These are phyloP conservation scores for Phytopythium cucurbitacearum DNA, from an alignment of 352 stramenopile species.

Conservation along the genomic window DNA sequence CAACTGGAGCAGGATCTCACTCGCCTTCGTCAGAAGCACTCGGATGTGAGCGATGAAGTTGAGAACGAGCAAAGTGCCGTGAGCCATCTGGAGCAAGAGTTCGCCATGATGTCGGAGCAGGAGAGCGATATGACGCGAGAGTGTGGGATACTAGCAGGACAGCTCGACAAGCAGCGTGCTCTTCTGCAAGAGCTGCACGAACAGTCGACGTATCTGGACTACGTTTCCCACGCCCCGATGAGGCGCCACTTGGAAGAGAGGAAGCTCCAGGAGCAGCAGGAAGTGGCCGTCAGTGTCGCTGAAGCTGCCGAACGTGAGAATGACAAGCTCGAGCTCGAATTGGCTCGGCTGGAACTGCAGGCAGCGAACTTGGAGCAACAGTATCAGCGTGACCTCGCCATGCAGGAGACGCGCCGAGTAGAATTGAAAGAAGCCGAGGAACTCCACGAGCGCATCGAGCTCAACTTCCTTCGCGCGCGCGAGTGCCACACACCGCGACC, in stretches of 20 bases:
- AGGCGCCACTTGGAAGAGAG: slow-evolving; percentile 64
- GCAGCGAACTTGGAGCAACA: slow-evolving; percentile 31
- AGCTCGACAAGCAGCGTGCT: slow-evolving; percentile 35
- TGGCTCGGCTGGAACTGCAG: slow-evolving; percentile 30
- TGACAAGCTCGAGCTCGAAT: slow-evolving; percentile 31
- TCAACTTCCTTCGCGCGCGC: slow-evolving; percentile 22
- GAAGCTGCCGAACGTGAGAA: slow-evolving; percentile 38
- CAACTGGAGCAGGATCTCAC: slow-evolving; percentile 35
- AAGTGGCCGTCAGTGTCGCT: slow-evolving; percentile 18
- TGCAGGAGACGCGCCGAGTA: slow-evolving; percentile 8
- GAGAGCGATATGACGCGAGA: slow-evolving; percentile 39
- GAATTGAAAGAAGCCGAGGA: slow-evolving; percentile 17
- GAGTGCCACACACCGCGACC: slow-evolving; percentile 68
- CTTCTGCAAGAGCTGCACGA: slow-evolving; percentile 39
- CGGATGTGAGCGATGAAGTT: slow-evolving; percentile 31
- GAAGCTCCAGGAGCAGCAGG: slow-evolving; percentile 48
- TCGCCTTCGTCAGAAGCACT: slow-evolving; percentile 24
- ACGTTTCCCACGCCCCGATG: slow-evolving; percentile 46
- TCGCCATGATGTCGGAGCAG: slow-evolving; percentile 33
- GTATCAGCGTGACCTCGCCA: slow-evolving; percentile 25
- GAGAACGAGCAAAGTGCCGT: slow-evolving; percentile 34
- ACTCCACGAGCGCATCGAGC: slow-evolving; percentile 21
- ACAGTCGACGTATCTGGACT: slow-evolving; percentile 53
- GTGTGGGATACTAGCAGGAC: slow-evolving; percentile 29
- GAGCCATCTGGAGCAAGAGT: slow-evolving; percentile 42